These are phyloP conservation scores for Pilasporangium apinafurcum DNA, from an alignment of 352 stramenopile genomes.

Conservation along the genomic window DNA sequence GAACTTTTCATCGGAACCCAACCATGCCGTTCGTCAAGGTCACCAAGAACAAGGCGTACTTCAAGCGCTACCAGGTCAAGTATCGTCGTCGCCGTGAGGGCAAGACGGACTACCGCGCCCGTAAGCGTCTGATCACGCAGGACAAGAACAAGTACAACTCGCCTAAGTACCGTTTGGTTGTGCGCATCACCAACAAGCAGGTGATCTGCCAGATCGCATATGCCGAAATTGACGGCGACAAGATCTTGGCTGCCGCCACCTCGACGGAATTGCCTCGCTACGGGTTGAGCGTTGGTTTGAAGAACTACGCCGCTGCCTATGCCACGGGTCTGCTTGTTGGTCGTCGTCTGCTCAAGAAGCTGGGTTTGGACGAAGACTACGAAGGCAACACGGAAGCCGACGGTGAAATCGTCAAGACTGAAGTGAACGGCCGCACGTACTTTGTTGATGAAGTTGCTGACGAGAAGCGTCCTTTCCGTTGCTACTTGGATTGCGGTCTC, in stretches of 20 bases:
- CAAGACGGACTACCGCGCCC: conserved; percentile 99
- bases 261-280: conserved; percentile 97
- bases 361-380: conserved; percentile 98
- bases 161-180: conserved; percentile 97
- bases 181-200: conserved; percentile 95
- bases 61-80: conserved; percentile 99
- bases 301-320: conserved; percentile 99
- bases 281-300: conserved; percentile 95
- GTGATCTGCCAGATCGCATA: conserved; percentile 99
- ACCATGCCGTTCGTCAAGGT: conserved; percentile 97
- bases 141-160: conserved; percentile 99
- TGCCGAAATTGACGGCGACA: conserved; percentile 97
- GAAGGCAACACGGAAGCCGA: conserved; percentile 96
- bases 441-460: conserved; percentile 99
- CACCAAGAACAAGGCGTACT: conserved; percentile 99
- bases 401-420: conserved; percentile 93
- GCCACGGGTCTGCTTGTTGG: conserved; percentile 94
- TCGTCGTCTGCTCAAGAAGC: conserved; percentile 96
- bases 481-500: conserved; percentile 97
- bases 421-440: conserved; percentile 96
- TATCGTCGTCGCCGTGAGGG: conserved; percentile 97
- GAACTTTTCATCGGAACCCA: conserved; percentile 53
- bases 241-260: conserved; percentile 91
- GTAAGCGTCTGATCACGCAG: conserved; percentile 97
- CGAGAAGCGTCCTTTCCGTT: conserved; percentile 96